Percentiles rank a stretch among this genome's conserved stretches.
Evolutionary conservation across 129 eudicot species (phyloP).

Genomic region (Glebionis coronaria): DNA sequence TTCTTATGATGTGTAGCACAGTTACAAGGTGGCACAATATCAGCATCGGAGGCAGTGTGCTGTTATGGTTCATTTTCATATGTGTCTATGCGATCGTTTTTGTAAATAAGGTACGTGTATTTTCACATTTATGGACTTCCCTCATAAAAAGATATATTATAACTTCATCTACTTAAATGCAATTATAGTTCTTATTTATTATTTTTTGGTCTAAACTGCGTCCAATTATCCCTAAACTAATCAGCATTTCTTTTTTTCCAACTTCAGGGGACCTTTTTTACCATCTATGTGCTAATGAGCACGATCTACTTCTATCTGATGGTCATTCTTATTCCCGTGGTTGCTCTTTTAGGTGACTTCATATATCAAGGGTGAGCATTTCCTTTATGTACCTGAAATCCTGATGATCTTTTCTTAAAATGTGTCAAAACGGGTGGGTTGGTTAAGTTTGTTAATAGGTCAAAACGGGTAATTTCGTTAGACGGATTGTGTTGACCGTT

Average conservation of each 20-base stretch:
- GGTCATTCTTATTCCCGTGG: conserved; percentile 63
- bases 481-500: neutral
- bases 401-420: neutral
- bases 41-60: conserved; percentile 85
- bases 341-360: conserved; percentile 73
- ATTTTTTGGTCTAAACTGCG: neutral
- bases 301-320: conserved; percentile 73
- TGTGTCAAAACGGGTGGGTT: neutral
- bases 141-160: too few relatives aligned
- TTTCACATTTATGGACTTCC: neutral
- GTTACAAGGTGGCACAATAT: conserved; percentile 91
- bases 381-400: neutral
- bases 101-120: conserved; percentile 48
- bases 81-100: conserved; percentile 64
- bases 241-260: neutral
- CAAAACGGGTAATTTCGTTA: neutral
- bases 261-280: conserved; percentile 67
- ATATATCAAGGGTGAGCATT: conserved; percentile 69
- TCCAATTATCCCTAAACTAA: neutral
- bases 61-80: conserved; percentile 79
- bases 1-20: conserved; percentile 86
- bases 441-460: neutral
- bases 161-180: neutral
- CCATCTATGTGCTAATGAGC: conserved; percentile 69
- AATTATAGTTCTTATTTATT: neutral